A percentile compares a stretch with the other conserved stretches of the same genome.
Evolutionary conservation across 345 rosid genomes (phyloP).

Genomic region (Populus davidiana): DNA sequence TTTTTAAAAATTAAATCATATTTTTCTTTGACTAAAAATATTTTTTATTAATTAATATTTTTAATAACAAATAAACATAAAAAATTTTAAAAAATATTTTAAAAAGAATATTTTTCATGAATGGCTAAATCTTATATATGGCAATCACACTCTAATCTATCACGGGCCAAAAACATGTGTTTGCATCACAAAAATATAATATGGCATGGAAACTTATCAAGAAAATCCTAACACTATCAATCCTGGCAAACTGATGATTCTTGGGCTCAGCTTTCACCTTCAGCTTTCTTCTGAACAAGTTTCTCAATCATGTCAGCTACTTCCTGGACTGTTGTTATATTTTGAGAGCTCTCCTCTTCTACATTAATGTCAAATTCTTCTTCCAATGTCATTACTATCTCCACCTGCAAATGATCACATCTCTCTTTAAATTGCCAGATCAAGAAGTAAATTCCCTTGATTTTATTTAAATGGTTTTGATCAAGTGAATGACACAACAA

Average conservation of each 20-base stretch:
- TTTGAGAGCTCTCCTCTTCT: conserved; percentile 28
- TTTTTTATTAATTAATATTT: no score
- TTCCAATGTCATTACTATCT: conserved; percentile 24
- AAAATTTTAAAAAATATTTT: no score
- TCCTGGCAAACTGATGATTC: not conserved
- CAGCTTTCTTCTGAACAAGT: conserved; percentile 12
- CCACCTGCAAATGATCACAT: conserved; percentile 9
- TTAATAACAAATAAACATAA: no score
- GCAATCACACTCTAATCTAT: not conserved
- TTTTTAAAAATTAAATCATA: accelerated
- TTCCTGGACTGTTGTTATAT: conserved; percentile 18
- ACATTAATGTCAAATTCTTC: conserved; percentile 18
- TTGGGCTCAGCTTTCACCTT: not conserved
- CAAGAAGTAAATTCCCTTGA: not conserved
- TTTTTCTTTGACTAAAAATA: no score
- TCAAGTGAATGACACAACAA: not conserved
- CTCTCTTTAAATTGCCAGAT: not conserved
- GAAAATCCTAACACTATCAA: not conserved
- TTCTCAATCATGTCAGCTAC: conserved; percentile 24
- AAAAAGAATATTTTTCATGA: no score
- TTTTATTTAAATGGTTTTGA: not conserved
- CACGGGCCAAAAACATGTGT: not conserved
- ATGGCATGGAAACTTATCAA: not conserved
- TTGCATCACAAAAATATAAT: not conserved
- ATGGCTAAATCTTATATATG: no score